A percentile compares a stretch with the other conserved stretches of the same genome.
These are phyloP conservation scores for Debaryomyces robertsiae DNA, from an alignment of 1,139 yeast genomes.

Conservation along the genomic window DNA sequence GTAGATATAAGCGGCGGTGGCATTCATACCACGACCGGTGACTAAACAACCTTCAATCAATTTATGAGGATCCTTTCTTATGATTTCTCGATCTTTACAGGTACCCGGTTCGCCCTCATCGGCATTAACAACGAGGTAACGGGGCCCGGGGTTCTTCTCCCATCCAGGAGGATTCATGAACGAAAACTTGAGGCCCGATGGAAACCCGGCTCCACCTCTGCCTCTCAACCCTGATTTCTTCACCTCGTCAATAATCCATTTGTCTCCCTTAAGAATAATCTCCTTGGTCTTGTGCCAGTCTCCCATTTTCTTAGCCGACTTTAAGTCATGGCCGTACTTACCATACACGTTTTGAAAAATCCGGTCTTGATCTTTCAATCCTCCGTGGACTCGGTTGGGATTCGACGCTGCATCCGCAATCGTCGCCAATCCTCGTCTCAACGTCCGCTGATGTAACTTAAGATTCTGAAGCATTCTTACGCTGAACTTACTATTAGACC, in stretches of 20 bases:
- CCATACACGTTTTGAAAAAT: conserved; percentile 82
- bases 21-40: conserved; percentile 90
- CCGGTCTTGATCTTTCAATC: conserved; percentile 78
- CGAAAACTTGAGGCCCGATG: conserved; percentile 88
- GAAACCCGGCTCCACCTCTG: conserved; percentile 93
- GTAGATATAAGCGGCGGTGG: conserved; percentile 87
- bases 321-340: conserved; percentile 72
- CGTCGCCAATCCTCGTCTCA: conserved; percentile 43
- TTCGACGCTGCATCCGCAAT: conserved; percentile 49
- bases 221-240: conserved; percentile 85
- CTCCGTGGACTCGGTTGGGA: conserved; percentile 70
- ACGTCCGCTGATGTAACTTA: conserved; percentile 18
- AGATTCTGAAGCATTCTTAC: conserved; percentile 27
- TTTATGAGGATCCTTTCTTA: conserved; percentile 88
- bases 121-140: conserved; percentile 85
- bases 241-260: conserved; percentile 86
- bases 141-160: conserved; percentile 85
- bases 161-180: conserved; percentile 95
- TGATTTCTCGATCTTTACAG: conserved; percentile 87
- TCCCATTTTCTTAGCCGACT: conserved; percentile 75
- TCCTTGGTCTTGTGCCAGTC: conserved; percentile 93
- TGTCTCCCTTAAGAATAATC: conserved; percentile 76
- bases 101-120: conserved; percentile 96
- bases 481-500: conserved; percentile 5
- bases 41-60: conserved; percentile 84